Base-by-base conservation (phyloP, 1,284 basidiomycete genomes). In the Irpex sp. region DNA sequence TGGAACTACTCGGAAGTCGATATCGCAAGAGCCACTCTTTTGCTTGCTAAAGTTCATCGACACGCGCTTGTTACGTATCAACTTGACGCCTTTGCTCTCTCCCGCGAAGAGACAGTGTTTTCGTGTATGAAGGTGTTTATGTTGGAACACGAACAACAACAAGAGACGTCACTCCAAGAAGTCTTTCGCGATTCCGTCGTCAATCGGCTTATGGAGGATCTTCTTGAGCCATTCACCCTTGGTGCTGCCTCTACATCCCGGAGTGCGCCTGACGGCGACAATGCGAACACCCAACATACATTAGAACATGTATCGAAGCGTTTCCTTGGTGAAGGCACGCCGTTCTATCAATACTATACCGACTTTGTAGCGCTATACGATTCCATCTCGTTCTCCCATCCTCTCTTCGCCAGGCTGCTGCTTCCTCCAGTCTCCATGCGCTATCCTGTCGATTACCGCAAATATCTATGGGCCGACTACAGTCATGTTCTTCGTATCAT, bases 291-390 rank as follows among this genome's bases (percentile, higher is more conserved):
- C 71, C 1, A 40, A 65, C 26, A 21, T 9, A 48, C 47, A 31
- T 75, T 95, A 49, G 93, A 95, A 70, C 71, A 75, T 5, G 85
- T 84, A 1, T 81, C 91, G 1, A 69, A 72, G 8, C 79, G 80
- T 7, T 91, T 92, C 76, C 84, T 95, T 5, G 88, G 89, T 0
- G 57, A 79, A 2, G 79, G 81, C 1, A 87, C 86, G 0, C 93
- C 94, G 0, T 98, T 97, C 81, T 98, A 90, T 79, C 95, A 97
- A 73, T 93, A 93, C 73, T 99, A 96, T 79, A 93, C 92, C 34
- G 96, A 98, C 74, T 90, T 98, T 68, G 81, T 97, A 58, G 89
- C 85, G 0, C 78, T 98, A 6, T 98, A 96, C 78, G 93, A 96
- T 69, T 85, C 93, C 0, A 87, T 96, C 65, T 98, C 96, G 1